Base-by-base conservation (phyloP, 1,284 basidiomycete species). In the Agaricales sp. region DNA sequence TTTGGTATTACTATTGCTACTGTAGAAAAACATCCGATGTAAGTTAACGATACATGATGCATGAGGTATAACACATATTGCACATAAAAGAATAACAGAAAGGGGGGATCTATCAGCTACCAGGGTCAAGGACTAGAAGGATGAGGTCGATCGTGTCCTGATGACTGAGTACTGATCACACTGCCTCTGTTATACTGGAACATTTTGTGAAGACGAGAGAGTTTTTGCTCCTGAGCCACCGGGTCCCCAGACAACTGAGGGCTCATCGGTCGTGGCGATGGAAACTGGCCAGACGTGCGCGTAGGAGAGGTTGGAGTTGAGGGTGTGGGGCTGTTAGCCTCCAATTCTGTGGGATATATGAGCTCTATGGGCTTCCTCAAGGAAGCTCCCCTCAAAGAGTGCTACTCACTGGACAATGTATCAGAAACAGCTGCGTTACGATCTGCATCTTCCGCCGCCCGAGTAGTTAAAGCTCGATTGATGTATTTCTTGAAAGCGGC, bases 401-500 rank as follows among this genome's bases (percentile, higher is more conserved):
- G 22, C 41, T 22, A 73, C 83, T 54, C 58, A 90, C 87, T 86
- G 2, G 82, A 84, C 47, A 90, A 60, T 0, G 87, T 88, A 58
- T 85, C 78, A 16, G 83, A 77, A 20, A 90, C 86, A 3, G 81
- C 87, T 20, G 76, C 82, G 50, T 80, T 75, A 55, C 87, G 68
- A 59, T 92, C 89, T 54, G 85, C 75, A 59, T 92, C 90, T 59
- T 93, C 90, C 3, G 85, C 84, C 14, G 88, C 88, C 51, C 91
- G 77, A 61, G 78, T 89, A 0, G 87, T 87, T 19, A 91, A 64
- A 3, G 87, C 88, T 50, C 87, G 77, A 37, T 80, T 86, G 57
- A 91, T 89, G 57, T 91, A 91, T 62, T 90, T 90, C 49, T 83
- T 74, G 69, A 91, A 91, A 1, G 84, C 84, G 21, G 87, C 75